Base-by-base conservation (phyloP, 441 rosid species). In the Erodium moschatum region DNA sequence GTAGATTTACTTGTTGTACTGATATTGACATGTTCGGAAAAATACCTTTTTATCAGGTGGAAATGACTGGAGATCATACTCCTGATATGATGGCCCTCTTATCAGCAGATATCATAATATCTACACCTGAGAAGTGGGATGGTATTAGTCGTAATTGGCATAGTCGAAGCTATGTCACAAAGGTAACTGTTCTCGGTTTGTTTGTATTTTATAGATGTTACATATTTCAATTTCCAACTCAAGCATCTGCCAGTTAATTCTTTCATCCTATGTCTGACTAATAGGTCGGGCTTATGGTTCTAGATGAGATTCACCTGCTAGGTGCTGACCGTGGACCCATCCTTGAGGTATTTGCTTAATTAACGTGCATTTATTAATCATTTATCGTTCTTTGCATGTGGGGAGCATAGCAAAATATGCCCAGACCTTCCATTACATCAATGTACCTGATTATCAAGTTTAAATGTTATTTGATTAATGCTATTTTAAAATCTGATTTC, bases 71-170 rank as follows among this genome's bases (percentile, higher is more conserved):
- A 84, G 99, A 95, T 83, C 86, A 90, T 80, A 95, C 99, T 72
- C 99, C 99, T 67, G 98, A 95, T 84, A 78, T 90, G 84, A 87
- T 85, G 81, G 97, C 98, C 74, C 95, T 95, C 66, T 82, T 95
- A 81, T 95, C 99, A 24, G 99, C 99, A 52, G 98, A 95, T 83
- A 86, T 95, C 75, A 95, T 95, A 66, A 87, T 95, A 80, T 89
- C 99, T 42, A 95, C 99, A 74, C 99, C 99, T 70, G 99, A 95
- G 76, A 95, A 95, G 81, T 95, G 99, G 99, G 99, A 95, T 83
- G 99, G 99, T 67, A 95, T 95, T 63, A 95, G 99, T 81, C 99
- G 99, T 69, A 95, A 95, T 74, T 95, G 99, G 99, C 96, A 95
- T 71, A 89, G 84, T 81, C 87, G 99, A 79, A 86, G 92, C 86